Conservation (phyloP, 495 filamentous ascomycete species). For the Acidomyces sp. region DNA sequence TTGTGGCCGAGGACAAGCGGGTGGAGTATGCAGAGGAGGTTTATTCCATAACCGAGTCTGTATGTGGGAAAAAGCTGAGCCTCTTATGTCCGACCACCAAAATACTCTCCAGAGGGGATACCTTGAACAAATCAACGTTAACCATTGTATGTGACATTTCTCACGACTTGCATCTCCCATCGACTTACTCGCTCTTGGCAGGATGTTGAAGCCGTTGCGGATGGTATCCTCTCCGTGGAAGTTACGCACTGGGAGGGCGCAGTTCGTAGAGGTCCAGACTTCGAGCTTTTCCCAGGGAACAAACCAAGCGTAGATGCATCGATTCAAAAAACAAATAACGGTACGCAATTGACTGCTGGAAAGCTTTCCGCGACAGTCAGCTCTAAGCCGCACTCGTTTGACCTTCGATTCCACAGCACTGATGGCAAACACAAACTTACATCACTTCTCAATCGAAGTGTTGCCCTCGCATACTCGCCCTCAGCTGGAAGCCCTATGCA, state of each 20-base stretch:
- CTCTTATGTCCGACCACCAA: conserved; percentile 36
- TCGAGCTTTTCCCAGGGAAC: conserved; percentile 44
- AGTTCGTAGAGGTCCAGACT: conserved; percentile 48
- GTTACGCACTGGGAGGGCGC: conserved; percentile 49
- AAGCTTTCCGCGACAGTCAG: conserved; percentile 35
- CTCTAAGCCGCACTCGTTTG: conserved; percentile 41
- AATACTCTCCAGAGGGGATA: conserved; percentile 21
- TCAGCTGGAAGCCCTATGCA: conserved; percentile 31
- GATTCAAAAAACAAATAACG: conserved; percentile 36
- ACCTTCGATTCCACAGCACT: conserved; percentile 41
- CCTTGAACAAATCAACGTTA: conserved; percentile 21
- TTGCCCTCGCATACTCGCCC: conserved; percentile 39
- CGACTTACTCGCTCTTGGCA: too few relatives aligned
- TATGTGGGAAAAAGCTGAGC: conserved; percentile 29
- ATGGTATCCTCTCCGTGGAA: conserved; percentile 19
- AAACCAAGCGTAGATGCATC: conserved; percentile 34
- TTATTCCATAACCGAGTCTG: conserved; percentile 31
- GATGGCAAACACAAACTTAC: conserved; percentile 40
- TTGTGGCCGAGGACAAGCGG: conserved; percentile 35
- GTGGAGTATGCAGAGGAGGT: conserved; percentile 44
- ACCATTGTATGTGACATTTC: conserved; percentile 14
- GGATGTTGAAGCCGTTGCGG: conserved; percentile 7
- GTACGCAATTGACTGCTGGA: conserved; percentile 45
- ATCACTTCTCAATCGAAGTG: conserved; percentile 46
- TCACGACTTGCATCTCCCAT: too few relatives aligned